These are phyloP conservation scores for Sporothrix luriei DNA, from an alignment of 2,329 filamentous ascomycete species.

Conservation along the genomic window DNA sequence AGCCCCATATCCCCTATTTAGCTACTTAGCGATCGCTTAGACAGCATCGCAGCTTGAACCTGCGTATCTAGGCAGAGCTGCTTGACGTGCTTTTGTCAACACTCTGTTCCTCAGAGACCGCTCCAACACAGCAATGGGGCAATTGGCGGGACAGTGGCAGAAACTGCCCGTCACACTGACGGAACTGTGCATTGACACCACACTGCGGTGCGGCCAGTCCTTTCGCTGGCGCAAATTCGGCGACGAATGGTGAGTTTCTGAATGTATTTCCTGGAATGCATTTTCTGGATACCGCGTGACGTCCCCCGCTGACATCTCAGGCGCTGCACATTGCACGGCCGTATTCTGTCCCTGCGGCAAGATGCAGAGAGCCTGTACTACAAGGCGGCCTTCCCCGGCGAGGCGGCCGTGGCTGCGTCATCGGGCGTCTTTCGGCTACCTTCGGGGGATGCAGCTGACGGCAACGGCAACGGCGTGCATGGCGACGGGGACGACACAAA, in stretches of 20 bases:
- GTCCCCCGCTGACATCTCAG: slow-evolving; percentile 45
- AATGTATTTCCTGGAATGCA: neutral
- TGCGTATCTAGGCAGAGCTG: too few species aligned
- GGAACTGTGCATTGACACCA: slow-evolving; percentile 93
- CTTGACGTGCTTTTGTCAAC: neutral
- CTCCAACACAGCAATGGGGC: neutral
- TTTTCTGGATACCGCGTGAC: neutral
- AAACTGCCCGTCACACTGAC: slow-evolving; percentile 79
- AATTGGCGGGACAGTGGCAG: slow-evolving; percentile 65
- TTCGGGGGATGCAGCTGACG: too few species aligned
- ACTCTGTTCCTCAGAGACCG: neutral
- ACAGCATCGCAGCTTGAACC: neutral
- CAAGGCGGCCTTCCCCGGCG: slow-evolving; percentile 62
- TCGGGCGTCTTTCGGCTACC: neutral
- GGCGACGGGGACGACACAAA: slow-evolving; percentile 65
- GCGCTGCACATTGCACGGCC: slow-evolving; percentile 82
- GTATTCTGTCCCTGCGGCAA: slow-evolving; percentile 82
- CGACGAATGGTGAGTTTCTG: slow-evolving; percentile 70
- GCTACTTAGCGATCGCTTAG: neutral
- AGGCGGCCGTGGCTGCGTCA: neutral
- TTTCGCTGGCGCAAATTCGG: slow-evolving; percentile 90
- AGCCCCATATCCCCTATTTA: slow-evolving; percentile 21
- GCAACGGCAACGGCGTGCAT: too few species aligned
- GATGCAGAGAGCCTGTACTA: slow-evolving; percentile 79
- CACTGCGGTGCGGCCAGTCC: slow-evolving; percentile 90